Conservation (phyloP, 2,329 filamentous ascomycete genomes). For the Hymenoscyphus albidus region DNA sequence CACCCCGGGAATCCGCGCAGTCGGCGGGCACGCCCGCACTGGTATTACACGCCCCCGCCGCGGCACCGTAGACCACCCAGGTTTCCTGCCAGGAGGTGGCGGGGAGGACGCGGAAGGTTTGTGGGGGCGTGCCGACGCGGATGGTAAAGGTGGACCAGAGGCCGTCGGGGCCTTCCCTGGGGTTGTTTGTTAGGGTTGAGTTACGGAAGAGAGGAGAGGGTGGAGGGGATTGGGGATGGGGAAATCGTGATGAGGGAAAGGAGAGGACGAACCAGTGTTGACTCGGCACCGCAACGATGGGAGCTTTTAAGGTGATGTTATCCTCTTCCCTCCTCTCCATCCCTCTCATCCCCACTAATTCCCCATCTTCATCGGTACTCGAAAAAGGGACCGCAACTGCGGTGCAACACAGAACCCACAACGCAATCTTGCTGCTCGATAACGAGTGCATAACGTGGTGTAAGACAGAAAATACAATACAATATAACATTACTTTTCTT, state of each 20-base stretch:
- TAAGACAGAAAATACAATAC: background rate
- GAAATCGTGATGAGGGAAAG: background rate
- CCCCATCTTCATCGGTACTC: background rate
- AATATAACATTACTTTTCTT: no score
- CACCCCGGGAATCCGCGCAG: conserved; percentile 38
- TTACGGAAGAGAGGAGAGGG: background rate
- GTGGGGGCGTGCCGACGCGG: conserved; percentile 38
- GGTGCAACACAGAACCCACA: background rate
- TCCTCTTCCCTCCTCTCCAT: conserved; percentile 14
- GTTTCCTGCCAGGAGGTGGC: conserved; percentile 40
- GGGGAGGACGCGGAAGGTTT: conserved; percentile 37
- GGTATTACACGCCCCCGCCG: conserved; percentile 50
- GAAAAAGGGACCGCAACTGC: background rate
- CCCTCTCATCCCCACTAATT: background rate
- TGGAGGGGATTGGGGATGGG: background rate
- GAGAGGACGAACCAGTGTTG: conserved; percentile 24
- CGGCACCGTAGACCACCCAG: conserved; percentile 61
- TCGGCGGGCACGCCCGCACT: conserved; percentile 37
- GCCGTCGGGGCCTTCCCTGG: conserved; percentile 36
- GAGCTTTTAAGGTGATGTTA: conserved; percentile 22
- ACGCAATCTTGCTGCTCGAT: conserved; percentile 10
- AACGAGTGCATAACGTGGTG: conserved; percentile 21
- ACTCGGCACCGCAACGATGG: conserved; percentile 20
- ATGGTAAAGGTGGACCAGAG: conserved; percentile 41
- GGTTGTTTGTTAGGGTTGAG: conserved; percentile 1